A percentile compares a stretch with the other conserved stretches of the same genome.
These are phyloP conservation scores for Geoglossum glabrum DNA, from an alignment of 495 filamentous ascomycete species.

Conservation along the genomic window DNA sequence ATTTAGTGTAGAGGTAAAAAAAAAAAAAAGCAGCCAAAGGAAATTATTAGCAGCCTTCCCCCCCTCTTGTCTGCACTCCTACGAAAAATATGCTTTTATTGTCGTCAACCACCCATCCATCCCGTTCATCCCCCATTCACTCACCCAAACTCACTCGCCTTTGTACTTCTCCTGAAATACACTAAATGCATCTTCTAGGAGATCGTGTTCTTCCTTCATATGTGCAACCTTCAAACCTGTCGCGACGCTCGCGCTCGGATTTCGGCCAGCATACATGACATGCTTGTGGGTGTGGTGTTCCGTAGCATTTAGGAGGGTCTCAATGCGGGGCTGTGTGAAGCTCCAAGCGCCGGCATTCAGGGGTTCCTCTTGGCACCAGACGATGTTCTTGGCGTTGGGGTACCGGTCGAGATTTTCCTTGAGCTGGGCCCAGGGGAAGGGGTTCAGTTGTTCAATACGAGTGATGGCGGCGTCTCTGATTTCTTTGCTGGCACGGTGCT, in stretches of 20 bases:
- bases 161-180: conserved; percentile 38
- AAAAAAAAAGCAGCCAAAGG: too few species aligned
- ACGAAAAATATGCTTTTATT: too few species aligned
- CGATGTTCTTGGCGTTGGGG: conserved; percentile 87
- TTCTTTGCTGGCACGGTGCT: conserved; percentile 69
- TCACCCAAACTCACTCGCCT: conserved; percentile 21
- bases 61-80: background rate
- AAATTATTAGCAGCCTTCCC: too few species aligned
- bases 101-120: too few species aligned
- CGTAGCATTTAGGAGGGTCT: conserved; percentile 84
- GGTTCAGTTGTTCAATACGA: conserved; percentile 90
- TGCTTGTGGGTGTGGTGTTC: conserved; percentile 80
- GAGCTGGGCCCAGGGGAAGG: conserved; percentile 95
- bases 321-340: conserved; percentile 85
- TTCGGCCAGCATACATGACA: conserved; percentile 88
- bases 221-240: conserved; percentile 80
- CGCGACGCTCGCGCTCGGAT: conserved; percentile 76
- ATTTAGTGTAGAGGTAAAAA: too few species aligned
- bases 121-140: background rate
- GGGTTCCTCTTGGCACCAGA: conserved; percentile 94
- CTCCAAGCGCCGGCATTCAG: conserved; percentile 92
- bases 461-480: conserved; percentile 82
- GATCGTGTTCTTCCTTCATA: conserved; percentile 80
- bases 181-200: conserved; percentile 56
- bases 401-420: conserved; percentile 90